phyloP scores from a whole-genome alignment of 176 grass and related monocot genomes.

The Otatea glauca region DNA sequence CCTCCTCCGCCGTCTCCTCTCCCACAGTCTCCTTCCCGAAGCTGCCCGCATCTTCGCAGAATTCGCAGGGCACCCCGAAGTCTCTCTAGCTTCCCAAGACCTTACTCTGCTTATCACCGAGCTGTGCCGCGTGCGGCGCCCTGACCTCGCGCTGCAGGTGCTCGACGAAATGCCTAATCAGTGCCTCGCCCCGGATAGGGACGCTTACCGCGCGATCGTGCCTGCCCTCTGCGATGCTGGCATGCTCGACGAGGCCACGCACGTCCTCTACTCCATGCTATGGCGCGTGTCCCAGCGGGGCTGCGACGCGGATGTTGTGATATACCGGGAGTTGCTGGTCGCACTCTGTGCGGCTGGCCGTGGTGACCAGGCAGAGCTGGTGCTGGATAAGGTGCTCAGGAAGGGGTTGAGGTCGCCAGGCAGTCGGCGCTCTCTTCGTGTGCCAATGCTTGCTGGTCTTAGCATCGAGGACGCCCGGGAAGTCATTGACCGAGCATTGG shows the following conservation, averaged over 20 bases:
- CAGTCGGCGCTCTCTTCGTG: constrained; percentile 56
- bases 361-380: constrained; percentile 57
- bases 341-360: constrained; percentile 58
- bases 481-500: constrained; percentile 60
- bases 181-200: constrained; percentile 55
- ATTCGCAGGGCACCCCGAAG: constrained; percentile 48
- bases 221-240: constrained; percentile 62
- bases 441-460: constrained; percentile 63
- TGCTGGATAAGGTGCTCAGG: constrained; percentile 74
- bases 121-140: constrained; percentile 37
- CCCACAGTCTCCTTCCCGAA: constrained; percentile 39
- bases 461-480: constrained; percentile 59
- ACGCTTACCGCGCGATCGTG: constrained; percentile 61
- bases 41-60: constrained; percentile 54
- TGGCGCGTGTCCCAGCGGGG: constrained; percentile 66
- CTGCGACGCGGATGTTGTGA: constrained; percentile 63
- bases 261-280: constrained; percentile 81
- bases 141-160: constrained; percentile 65
- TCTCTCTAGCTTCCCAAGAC: constrained; percentile 48
- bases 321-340: constrained; percentile 62
- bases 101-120: constrained; percentile 56
- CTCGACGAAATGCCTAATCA: constrained; percentile 63
- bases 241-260: constrained; percentile 76
- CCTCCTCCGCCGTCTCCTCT: constrained; percentile 60
- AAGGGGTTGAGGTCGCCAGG: constrained; percentile 66